Base-by-base conservation (phyloP, 306 rosid genomes). In the Vigna angularis region DNA sequence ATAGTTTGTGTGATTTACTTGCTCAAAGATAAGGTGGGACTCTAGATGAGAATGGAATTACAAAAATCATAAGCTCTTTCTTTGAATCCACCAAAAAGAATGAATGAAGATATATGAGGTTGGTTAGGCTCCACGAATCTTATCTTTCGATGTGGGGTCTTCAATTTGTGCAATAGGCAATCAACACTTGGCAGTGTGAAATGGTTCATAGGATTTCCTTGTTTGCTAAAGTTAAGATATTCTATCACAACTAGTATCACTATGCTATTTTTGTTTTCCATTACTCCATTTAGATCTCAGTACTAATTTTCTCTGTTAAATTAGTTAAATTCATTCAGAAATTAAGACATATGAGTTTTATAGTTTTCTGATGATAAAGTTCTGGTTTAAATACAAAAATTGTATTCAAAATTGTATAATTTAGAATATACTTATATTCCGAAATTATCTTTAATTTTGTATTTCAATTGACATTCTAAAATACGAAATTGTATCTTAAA, bases 121-220 rank as follows among this genome's bases (percentile, higher is more conserved):
- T 80, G 67, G 68, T 61, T 58, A 85, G 64, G 80, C 73, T 80
- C 74, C 49, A 44, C 9, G 66, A 70, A 72, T 83, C 97, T 93
- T 82, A 88, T 88, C 93, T 75, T 76, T 44, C 42, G 36, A 51
- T 42, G 9, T 65, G 80, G 40, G 45, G 70, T 66, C 36, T 40
- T 2, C 9, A 28, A 20, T 47, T 71, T 24, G 48, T 55, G 72
- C 44, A 50, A 57, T 83, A 36, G 70, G 5, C 10, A 79, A 38
- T 42, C 49, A 53, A 65, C 79, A 81, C 83, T 14, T 78, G 75
- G 77, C 48, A 7, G 9, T 78, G 44, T 30, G 4, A 13, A 15
- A 20, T 38, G 51, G 56, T 62, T 26, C 49, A 34, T 17, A 14
- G 10, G 49, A 6, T 48, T 30, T 34, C 56, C 10, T 5, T 44